Percentiles rank a stretch among this genome's conserved stretches.
phyloP scores from a whole-genome alignment of 2,329 filamentous ascomycete genomes.

The Pseudogymnoascus verrucosus region DNA sequence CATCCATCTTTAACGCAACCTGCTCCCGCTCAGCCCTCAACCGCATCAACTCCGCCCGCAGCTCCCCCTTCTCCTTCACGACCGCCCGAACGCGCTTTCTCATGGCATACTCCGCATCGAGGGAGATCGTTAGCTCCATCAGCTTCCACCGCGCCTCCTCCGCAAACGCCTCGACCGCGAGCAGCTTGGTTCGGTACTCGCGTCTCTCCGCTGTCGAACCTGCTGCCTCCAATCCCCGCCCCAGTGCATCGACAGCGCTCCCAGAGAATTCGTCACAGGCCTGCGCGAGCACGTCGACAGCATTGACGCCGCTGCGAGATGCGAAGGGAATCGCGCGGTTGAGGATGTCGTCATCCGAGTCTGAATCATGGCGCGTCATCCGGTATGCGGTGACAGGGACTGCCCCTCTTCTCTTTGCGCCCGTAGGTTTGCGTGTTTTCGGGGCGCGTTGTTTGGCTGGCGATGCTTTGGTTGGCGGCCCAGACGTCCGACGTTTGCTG shows the following conservation, averaged over 20 bases:
- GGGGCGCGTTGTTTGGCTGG: conserved; percentile 10
- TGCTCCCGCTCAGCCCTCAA: conserved; percentile 53
- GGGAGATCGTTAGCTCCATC: conserved; percentile 52
- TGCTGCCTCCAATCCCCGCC: conserved; percentile 35
- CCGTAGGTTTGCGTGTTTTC: conserved; percentile 13
- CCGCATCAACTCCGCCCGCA: conserved; percentile 53
- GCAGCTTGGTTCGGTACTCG: conserved; percentile 47
- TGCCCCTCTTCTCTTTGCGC: conserved; percentile 22
- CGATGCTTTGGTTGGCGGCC: neutral
- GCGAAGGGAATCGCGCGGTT: conserved; percentile 45
- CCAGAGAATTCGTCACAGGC: conserved; percentile 53
- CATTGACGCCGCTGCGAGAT: conserved; percentile 48
- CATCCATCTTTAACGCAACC: conserved; percentile 54
- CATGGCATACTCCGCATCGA: conserved; percentile 51
- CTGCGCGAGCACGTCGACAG: conserved; percentile 53
- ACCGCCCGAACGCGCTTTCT: conserved; percentile 49
- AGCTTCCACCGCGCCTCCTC: conserved; percentile 48
- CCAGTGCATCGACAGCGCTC: conserved; percentile 40
- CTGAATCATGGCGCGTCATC: conserved; percentile 43
- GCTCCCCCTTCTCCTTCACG: conserved; percentile 46
- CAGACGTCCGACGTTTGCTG: neutral
- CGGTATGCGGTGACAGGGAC: conserved; percentile 55
- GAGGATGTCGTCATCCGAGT: conserved; percentile 38
- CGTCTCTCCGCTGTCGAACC: conserved; percentile 32
- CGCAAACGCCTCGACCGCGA: conserved; percentile 50